Base-by-base conservation (phyloP, 768 basidiomycete species). In the Lactifluus piperatus region DNA sequence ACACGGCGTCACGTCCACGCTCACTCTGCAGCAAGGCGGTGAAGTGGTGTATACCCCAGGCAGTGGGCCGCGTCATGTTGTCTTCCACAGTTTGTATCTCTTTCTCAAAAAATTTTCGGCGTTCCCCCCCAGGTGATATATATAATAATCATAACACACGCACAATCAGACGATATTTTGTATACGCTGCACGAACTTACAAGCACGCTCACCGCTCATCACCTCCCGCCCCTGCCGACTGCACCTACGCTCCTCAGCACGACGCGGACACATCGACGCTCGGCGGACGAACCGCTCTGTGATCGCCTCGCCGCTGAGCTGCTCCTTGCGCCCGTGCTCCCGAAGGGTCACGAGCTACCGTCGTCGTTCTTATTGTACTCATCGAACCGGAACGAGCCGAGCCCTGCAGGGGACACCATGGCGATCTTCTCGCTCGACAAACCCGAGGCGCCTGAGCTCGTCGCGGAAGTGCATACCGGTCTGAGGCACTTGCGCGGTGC, bases 311-410 rank as follows among this genome's bases (percentile, higher is more conserved):
- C 84, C 4, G 84, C 86, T 0, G 90, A 89, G 65, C 79, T 90
- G 61, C 74, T 88, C 55, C 73, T 87, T 57, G 81, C 86, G 0
- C 66, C 72, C 6, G 74, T 82, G 13, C 83, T 82, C 60, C 34
- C 10, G 24, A 13, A 10, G 51, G 51, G n/a, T 18, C 43, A 71
- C 7, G 67, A 76, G 3, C 85, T 13, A 34, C 77, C 72, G 75
- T 74, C 71, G 0, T 76, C 80, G 2, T 85, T 85, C 69, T 72
- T 91, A 16, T 72, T 91, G 18, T 91, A 89, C 67, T 72, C 81
- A 11, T 85, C 88, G 4, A 92, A 91, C 70, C 78, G 90, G 32
- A 84, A 89, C 64, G 83, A 88, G 65, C 83, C 83, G 5, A 77
- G 81, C 22, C 74, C 81, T 0, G 81, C 78, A 47, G 88, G 89